Evolutionary conservation across 2,329 filamentous ascomycete species (phyloP).

Genomic region (Talaromyces amestolkiae): DNA sequence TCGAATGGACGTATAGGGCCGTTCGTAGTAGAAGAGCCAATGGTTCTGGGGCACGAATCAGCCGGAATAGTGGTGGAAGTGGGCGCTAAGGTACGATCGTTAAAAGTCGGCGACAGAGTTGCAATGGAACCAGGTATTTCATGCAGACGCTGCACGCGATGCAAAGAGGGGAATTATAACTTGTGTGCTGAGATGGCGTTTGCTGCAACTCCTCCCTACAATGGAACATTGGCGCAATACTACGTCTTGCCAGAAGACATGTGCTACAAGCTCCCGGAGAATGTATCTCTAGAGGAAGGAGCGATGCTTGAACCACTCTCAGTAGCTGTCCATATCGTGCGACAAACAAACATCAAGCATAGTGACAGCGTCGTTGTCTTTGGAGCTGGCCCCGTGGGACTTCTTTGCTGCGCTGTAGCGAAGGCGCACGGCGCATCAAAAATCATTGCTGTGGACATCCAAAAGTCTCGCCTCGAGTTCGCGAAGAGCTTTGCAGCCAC

Average conservation of each 20-base stretch:
- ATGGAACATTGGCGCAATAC: slow-evolving; percentile 52
- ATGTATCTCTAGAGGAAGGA: slow-evolving; percentile 51
- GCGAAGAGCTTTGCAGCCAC: slow-evolving; percentile 45
- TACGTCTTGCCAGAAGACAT: slow-evolving; percentile 50
- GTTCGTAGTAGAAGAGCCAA: slow-evolving; percentile 40
- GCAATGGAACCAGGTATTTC: slow-evolving; percentile 51
- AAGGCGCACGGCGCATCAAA: slow-evolving; percentile 47
- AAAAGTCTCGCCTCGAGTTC: slow-evolving; percentile 42
- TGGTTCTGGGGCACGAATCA: slow-evolving; percentile 43
- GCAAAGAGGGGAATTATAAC: slow-evolving; percentile 43
- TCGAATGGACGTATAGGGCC: slow-evolving; percentile 44
- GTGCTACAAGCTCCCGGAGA: slow-evolving; percentile 47
- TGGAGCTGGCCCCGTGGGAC: slow-evolving; percentile 52
- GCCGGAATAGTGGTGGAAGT: slow-evolving; percentile 42
- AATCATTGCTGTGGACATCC: slow-evolving; percentile 51
- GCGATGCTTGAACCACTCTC: slow-evolving; percentile 55
- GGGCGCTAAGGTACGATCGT: slow-evolving; percentile 34
- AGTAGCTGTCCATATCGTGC: slow-evolving; percentile 51
- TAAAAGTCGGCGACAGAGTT: slow-evolving; percentile 47
- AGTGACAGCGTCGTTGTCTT: slow-evolving; percentile 49
- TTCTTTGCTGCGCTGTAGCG: slow-evolving; percentile 48
- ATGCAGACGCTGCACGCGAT: slow-evolving; percentile 46
- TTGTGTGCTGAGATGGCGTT: slow-evolving; percentile 47
- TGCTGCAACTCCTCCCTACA: slow-evolving; percentile 50
- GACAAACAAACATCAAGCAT: slow-evolving; percentile 40